These are phyloP conservation scores for Colletotrichum lentis DNA, from an alignment of 2,329 filamentous ascomycete species.

Conservation along the genomic window DNA sequence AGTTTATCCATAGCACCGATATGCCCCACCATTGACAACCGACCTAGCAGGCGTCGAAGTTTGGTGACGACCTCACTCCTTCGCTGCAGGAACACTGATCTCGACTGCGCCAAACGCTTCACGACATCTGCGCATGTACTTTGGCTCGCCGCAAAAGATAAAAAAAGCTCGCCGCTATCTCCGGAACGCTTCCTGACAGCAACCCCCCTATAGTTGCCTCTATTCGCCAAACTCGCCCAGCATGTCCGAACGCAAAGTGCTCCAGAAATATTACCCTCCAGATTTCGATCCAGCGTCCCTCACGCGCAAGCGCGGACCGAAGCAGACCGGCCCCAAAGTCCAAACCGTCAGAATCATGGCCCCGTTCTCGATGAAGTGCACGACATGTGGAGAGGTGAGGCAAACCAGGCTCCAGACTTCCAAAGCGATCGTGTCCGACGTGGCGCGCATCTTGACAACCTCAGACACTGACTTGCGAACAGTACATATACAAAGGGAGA, in stretches of 20 bases:
- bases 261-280: slow-evolving; percentile 71
- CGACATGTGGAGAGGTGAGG: slow-evolving; percentile 61
- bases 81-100: background rate
- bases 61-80: slow-evolving; percentile 14
- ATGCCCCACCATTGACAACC: slow-evolving; percentile 16
- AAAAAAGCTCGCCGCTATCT: background rate
- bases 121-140: background rate
- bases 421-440: no score
- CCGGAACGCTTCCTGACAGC: background rate
- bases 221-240: slow-evolving; percentile 42
- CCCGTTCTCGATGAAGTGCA: slow-evolving; percentile 82
- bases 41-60: background rate
- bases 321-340: slow-evolving; percentile 78
- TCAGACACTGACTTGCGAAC: background rate
- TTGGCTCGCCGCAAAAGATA: no score
- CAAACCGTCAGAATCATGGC: slow-evolving; percentile 92
- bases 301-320: slow-evolving; percentile 72
- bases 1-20: background rate
- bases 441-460: background rate
- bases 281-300: slow-evolving; percentile 93
- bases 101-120: background rate
- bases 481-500: slow-evolving; percentile 86
- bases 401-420: slow-evolving; percentile 23
- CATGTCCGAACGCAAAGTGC: slow-evolving; percentile 89
- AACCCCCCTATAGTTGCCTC: background rate